These are phyloP conservation scores for Camellia oleifera DNA, from an alignment of 179 eudicot genomes.

Conservation along the genomic window DNA sequence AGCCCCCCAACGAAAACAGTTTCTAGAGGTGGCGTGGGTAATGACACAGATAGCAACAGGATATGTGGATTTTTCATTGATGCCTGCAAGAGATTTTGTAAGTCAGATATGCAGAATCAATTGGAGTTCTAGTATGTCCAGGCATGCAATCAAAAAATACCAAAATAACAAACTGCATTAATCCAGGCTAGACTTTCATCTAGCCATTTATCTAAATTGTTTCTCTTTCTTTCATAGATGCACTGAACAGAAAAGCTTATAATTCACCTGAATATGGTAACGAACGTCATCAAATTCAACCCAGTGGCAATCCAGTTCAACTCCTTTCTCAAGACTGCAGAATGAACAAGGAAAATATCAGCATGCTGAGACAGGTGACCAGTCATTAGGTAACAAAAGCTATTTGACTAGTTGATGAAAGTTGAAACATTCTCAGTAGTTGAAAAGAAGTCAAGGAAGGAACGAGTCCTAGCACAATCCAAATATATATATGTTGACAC, in stretches of 20 bases:
- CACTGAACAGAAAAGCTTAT: background rate
- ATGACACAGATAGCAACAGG: constrained; percentile 70
- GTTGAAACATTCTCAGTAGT: background rate
- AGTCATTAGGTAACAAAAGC: background rate
- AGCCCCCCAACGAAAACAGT: constrained; percentile 75
- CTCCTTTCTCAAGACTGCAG: constrained; percentile 86
- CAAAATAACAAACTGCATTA: background rate
- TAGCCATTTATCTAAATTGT: background rate
- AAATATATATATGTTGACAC: background rate
- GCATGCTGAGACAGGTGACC: background rate
- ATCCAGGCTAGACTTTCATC: background rate
- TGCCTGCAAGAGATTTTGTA: constrained; percentile 45
- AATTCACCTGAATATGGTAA: constrained; percentile 79
- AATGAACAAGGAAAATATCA: constrained; percentile 16
- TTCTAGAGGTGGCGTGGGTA: constrained; percentile 93
- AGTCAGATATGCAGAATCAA: constrained; percentile 14
- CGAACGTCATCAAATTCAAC: constrained; percentile 93
- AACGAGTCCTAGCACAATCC: background rate
- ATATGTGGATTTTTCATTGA: constrained; percentile 78
- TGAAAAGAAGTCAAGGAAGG: background rate
- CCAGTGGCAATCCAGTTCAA: constrained; percentile 90
- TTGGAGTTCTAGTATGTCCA: background rate
- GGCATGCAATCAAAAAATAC: background rate
- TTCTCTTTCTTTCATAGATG: background rate
- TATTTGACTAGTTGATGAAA: background rate